Evolutionary conservation across 1,284 basidiomycete genomes (phyloP).

Genomic region (Irpex rosettiformis): DNA sequence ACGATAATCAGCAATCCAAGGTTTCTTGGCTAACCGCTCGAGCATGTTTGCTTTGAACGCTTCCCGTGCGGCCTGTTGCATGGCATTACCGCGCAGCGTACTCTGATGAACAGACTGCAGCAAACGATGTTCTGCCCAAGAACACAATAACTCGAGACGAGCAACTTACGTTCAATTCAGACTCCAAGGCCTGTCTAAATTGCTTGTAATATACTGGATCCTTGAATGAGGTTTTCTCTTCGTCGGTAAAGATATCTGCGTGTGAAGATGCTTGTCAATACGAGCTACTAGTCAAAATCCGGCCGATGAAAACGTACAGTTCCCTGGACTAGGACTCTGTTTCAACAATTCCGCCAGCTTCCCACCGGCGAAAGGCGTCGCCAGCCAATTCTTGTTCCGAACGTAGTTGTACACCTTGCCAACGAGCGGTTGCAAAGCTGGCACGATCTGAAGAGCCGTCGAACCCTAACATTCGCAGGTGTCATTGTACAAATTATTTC

Average conservation of each 20-base stretch:
- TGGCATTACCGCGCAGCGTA: slow-evolving; percentile 40
- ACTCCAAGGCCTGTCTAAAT: slow-evolving; percentile 50
- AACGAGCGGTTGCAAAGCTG: slow-evolving; percentile 54
- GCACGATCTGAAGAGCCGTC: slow-evolving; percentile 62
- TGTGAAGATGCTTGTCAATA: background rate
- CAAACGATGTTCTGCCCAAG: background rate
- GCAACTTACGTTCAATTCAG: slow-evolving; percentile 47
- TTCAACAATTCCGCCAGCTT: slow-evolving; percentile 37
- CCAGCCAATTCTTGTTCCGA: slow-evolving; percentile 61
- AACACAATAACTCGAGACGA: slow-evolving; percentile 13
- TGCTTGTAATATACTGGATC: slow-evolving; percentile 46
- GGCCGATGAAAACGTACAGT: slow-evolving; percentile 36
- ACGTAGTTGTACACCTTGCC: slow-evolving; percentile 54
- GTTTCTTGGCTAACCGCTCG: slow-evolving; percentile 50
- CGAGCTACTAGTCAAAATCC: background rate
- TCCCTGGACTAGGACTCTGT: slow-evolving; percentile 32
- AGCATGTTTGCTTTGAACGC: slow-evolving; percentile 48
- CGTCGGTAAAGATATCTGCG: slow-evolving; percentile 48
- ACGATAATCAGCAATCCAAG: slow-evolving; percentile 59
- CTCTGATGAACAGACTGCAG: slow-evolving; percentile 42
- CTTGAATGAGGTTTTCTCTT: slow-evolving; percentile 47
- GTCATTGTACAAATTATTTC: no score
- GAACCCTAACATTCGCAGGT: slow-evolving; percentile 53
- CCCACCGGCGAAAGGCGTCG: slow-evolving; percentile 43
- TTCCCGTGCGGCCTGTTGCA: slow-evolving; percentile 38